Percentiles rank a stretch among this genome's conserved stretches.
phyloP scores from a whole-genome alignment of 2,329 filamentous ascomycete species.

The Aspergillus udagawae region DNA sequence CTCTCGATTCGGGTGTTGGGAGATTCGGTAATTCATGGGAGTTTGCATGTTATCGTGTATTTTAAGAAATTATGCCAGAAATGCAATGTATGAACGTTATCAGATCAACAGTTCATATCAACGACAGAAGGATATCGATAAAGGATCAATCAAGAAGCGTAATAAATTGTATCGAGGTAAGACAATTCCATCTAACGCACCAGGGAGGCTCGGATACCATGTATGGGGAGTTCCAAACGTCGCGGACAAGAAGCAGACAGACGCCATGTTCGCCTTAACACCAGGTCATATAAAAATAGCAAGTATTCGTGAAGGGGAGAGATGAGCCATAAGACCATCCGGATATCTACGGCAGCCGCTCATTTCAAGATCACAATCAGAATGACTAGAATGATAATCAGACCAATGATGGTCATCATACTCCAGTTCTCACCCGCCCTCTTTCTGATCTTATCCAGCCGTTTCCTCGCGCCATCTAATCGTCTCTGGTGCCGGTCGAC shows the following conservation, averaged over 20 bases:
- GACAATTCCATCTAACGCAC: neutral
- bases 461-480: constrained; percentile 68
- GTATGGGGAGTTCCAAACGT: neutral
- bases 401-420: constrained; percentile 72
- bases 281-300: neutral
- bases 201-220: neutral
- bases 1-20: neutral
- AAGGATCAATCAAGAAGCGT: neutral
- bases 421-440: constrained; percentile 83
- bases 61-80: neutral
- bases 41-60: neutral
- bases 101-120: neutral
- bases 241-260: neutral
- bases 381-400: constrained; percentile 78
- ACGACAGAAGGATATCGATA: neutral
- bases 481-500: constrained; percentile 77
- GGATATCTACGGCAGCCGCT: constrained; percentile 13
- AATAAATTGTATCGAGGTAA: neutral
- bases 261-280: neutral
- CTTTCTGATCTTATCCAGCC: constrained; percentile 67
- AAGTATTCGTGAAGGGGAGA: neutral
- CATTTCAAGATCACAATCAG: constrained; percentile 79
- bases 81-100: neutral
- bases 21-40: neutral
- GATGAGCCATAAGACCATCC: constrained; percentile 4